Conservation (phyloP, 2,329 filamentous ascomycete genomes). For the Fusarium brevicatenulatum region DNA sequence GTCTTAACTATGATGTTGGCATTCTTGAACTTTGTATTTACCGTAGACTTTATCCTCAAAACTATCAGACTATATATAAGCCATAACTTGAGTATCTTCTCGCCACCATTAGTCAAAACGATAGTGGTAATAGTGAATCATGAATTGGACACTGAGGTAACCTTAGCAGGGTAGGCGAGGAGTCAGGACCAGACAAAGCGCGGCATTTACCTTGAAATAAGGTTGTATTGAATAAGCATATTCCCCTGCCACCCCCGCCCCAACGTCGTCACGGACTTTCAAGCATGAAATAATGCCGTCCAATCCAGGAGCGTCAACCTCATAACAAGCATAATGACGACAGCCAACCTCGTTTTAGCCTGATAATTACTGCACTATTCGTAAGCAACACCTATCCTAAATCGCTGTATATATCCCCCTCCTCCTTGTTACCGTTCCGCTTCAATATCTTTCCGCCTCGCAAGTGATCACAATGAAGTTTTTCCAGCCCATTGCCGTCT, state of each 20-base stretch:
- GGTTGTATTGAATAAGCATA: not conserved
- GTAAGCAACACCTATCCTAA: not conserved
- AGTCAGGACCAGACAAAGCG: no score
- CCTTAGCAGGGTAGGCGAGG: not conserved
- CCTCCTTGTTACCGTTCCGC: not conserved
- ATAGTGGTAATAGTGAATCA: not conserved
- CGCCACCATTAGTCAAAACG: not conserved
- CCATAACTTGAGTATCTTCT: not conserved
- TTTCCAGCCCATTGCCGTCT: not conserved
- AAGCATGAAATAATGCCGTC: not conserved
- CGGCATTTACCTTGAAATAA: not conserved
- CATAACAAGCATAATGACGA: not conserved
- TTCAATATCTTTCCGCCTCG: not conserved
- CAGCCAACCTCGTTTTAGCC: not conserved
- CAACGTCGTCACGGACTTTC: not conserved
- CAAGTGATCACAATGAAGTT: conserved; percentile 2
- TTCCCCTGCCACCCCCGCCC: not conserved
- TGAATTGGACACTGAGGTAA: not conserved
- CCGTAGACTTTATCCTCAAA: not conserved
- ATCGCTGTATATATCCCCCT: not conserved
- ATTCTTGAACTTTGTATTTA: no score
- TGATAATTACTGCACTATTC: not conserved
- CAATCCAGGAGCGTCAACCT: not conserved
- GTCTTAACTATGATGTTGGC: no score
- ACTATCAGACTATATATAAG: not conserved